Base-by-base conservation (phyloP, 768 basidiomycete species). In the Podaxis pistillaris region DNA sequence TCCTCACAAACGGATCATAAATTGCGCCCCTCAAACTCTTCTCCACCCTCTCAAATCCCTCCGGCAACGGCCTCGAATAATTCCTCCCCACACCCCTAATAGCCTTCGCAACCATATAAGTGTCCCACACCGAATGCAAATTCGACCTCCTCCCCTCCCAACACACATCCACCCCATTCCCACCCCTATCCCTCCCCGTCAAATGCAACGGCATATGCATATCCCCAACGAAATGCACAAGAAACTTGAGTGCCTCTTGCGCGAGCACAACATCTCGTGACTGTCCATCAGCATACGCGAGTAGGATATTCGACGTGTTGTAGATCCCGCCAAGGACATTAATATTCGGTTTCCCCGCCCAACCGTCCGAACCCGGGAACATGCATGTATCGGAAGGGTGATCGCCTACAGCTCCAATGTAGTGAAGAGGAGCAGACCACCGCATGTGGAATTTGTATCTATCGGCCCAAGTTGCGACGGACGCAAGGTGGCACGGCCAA, bases 161-260 rank as follows among this genome's bases (percentile, higher is more conserved):
- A 12, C 76, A 69, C 28, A 95, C 92, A 68, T 86, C 87, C 65
- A 81, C 83, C 5, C 83, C 83, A 70, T 98, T 98, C 1, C 96
- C 96, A 4, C 96, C 96, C 33, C 91, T 82, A 67, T 94, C 87
- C 17, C 94, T 80, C 1, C 93, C 93, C 0, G 91, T 91, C 40
- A 99, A 82, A 73, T 99, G 96, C 58, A 99, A 77, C 4, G 96
- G 96, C 83, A 90, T 88, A 68, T 97, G 96, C 81, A 96, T 80
- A 72, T 98, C 96, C 0, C 96, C 95, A 11, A 97, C 59, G 68
- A 94, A 98, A 73, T 99, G 97, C 33, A 96, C 83, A 36, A 99
- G 78, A 78, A 97, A 99, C 73, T 92, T 91, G 68, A 98, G 79
- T 1, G 96, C 92, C 68, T 94, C 91, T 69, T 89, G 86, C 1